These are phyloP conservation scores for Takakia lepidozioides DNA, from an alignment of 225 moss, liverwort and hornwort genomes.

Conservation along the genomic window DNA sequence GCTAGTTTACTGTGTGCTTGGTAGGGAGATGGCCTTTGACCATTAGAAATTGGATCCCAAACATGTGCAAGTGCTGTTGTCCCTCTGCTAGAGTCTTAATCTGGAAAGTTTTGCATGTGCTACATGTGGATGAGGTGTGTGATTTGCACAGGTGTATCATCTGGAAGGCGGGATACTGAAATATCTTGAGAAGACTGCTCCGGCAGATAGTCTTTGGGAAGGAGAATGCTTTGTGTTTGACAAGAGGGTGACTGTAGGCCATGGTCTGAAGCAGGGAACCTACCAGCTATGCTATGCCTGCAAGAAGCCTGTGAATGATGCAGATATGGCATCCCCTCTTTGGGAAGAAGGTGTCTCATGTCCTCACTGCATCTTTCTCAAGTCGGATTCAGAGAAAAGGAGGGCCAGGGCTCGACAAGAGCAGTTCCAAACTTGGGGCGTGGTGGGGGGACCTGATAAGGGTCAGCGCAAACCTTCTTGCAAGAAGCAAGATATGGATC, in stretches of 20 bases:
- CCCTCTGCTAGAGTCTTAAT: too few relatives aligned
- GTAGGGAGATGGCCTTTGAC: too few relatives aligned
- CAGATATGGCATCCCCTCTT: slow-evolving; percentile 49
- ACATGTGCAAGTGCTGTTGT: too few relatives aligned
- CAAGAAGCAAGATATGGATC: slow-evolving; percentile 18
- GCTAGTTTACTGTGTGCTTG: too few relatives aligned
- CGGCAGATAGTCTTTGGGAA: slow-evolving; percentile 82
- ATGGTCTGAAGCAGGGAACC: slow-evolving; percentile 71
- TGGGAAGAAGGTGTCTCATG: slow-evolving; percentile 96
- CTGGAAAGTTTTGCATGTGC: too few relatives aligned
- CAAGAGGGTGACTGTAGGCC: slow-evolving; percentile 81
- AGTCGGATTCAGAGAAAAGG: slow-evolving; percentile 60
- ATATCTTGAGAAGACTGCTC: slow-evolving; percentile 66
- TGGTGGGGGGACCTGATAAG: slow-evolving; percentile 73
- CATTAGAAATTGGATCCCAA: too few relatives aligned
- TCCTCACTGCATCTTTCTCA: slow-evolving; percentile 59
- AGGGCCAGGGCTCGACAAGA: slow-evolving; percentile 83
- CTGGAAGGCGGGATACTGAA: slow-evolving; percentile 83
- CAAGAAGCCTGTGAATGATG: slow-evolving; percentile 75
- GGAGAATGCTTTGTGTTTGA: slow-evolving; percentile 98
- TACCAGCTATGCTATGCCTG: slow-evolving; percentile 81
- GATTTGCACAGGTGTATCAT: slow-evolving; percentile 96
- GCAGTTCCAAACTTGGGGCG: slow-evolving; percentile 64
- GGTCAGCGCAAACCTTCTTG: slow-evolving; percentile 31
- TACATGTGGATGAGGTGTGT: too few relatives aligned